Conservation (phyloP, 2,329 filamentous ascomycete genomes). For the Cadophora luteo-olivacea region DNA sequence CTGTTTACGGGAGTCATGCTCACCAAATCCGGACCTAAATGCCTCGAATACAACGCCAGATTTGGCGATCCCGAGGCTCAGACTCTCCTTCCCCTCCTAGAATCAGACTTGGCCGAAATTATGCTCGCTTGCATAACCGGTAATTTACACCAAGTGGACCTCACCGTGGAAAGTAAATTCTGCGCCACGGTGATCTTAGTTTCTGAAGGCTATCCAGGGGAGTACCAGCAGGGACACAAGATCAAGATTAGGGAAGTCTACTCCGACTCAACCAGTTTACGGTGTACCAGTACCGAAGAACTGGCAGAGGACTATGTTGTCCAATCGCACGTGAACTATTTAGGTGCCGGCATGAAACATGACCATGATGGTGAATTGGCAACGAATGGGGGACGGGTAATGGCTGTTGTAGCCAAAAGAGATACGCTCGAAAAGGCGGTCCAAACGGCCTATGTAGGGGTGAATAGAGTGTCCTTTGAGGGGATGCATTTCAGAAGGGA, state of each 20-base stretch:
- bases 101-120: conserved; percentile 85
- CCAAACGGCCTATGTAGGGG: conserved; percentile 79
- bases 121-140: conserved; percentile 85
- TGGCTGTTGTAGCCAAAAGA: conserved; percentile 82
- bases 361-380: conserved; percentile 92
- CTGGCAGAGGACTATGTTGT: conserved; percentile 43
- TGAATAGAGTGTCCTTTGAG: neutral
- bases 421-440: conserved; percentile 82
- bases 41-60: conserved; percentile 91
- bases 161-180: conserved; percentile 72
- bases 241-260: neutral
- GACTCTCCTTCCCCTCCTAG: conserved; percentile 80
- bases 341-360: conserved; percentile 66
- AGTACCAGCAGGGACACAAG: conserved; percentile 75
- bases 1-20: conserved; percentile 95
- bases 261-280: neutral
- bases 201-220: conserved; percentile 86
- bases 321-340: conserved; percentile 57
- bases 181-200: conserved; percentile 92
- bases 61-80: conserved; percentile 94
- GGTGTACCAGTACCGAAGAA: too few species aligned
- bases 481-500: neutral
- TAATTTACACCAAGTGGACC: conserved; percentile 71
- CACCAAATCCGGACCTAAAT: conserved; percentile 78
- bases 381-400: conserved; percentile 82